phyloP scores from a whole-genome alignment of 768 basidiomycete genomes.

The Harrya chromipes region DNA sequence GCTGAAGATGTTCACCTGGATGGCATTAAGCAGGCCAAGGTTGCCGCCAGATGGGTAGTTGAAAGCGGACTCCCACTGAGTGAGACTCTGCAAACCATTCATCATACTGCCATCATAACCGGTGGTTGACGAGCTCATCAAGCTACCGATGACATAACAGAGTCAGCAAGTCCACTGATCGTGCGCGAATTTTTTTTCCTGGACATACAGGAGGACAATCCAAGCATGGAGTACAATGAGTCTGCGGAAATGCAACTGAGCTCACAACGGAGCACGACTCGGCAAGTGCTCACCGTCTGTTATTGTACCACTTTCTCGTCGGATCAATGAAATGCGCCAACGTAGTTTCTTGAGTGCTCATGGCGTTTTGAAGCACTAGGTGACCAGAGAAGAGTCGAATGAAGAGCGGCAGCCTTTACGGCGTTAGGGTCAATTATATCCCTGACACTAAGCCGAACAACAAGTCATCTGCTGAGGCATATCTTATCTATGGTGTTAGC shows the following conservation, averaged over 20 bases:
- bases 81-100: slow-evolving; percentile 72
- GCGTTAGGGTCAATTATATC: no score
- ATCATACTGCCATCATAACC: slow-evolving; percentile 78
- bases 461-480: no score
- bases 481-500: no score
- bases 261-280: background rate
- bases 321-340: slow-evolving; percentile 60
- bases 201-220: slow-evolving; percentile 62
- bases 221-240: slow-evolving; percentile 64
- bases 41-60: slow-evolving; percentile 50
- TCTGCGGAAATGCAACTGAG: slow-evolving; percentile 30
- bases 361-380: no score
- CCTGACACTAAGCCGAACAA: no score
- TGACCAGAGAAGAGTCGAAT: no score
- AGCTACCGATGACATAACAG: slow-evolving; percentile 31
- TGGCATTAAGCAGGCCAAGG: slow-evolving; percentile 68
- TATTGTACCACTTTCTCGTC: slow-evolving; percentile 72
- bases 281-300: slow-evolving; percentile 49
- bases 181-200: background rate
- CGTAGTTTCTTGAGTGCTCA: slow-evolving; percentile 26
- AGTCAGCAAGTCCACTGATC: background rate
- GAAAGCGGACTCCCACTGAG: slow-evolving; percentile 66
- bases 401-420: no score
- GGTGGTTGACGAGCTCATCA: slow-evolving; percentile 73
- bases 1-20: slow-evolving; percentile 45